Base-by-base conservation (phyloP, 805 yeast species). In the Trichomonascus vanleenenianus region DNA sequence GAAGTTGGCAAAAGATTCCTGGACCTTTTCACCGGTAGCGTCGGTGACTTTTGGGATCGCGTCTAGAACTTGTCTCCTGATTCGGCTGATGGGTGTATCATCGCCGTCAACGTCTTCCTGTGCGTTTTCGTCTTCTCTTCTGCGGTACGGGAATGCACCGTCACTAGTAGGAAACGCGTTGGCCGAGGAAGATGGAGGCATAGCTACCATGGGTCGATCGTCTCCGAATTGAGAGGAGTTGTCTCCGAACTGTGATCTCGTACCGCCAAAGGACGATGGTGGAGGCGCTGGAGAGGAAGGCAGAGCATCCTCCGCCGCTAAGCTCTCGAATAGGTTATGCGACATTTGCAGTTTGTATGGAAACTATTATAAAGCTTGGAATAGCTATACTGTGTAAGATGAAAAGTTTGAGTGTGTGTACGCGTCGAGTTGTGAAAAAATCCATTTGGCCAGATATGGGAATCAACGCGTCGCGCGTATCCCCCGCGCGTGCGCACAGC, bases 21-120 rank as follows among this genome's bases (percentile, higher is more conserved):
- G 77, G 14, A 93, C 97, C 55, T 86, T 86, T 61, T 89, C 97
- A 48, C 96, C 97, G 2, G 96, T 87, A 40, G 79, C 78, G 67
- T 93, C 98, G 22, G 78, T 78, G 22, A 93, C 96, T 60, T 84
- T 86, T 22, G 94, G 88, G 44, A 91, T 85, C 19, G 40, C 22
- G 33, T 38, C 15, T 11, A 38, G 12, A 2, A 16, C 20, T 15
- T 34, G 38, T 34, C 38, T n/a, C 22, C 38, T n/a, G 38, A 34
- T n/a, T 14, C 16, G 14, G 14, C 16, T 18, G 19, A 18, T 30
- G 11, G 41, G 41, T 7, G 14, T 3, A 27, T 39, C 41, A 10
- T 39, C 41, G 5, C 30, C 31, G 22, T 34, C 38, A 14, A 31
- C 34, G 5, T 11, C 15, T 12, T 31, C 15, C 7, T 34, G 20